Base-by-base conservation (phyloP, 345 rosid genomes). In the Iberis pinnata region DNA sequence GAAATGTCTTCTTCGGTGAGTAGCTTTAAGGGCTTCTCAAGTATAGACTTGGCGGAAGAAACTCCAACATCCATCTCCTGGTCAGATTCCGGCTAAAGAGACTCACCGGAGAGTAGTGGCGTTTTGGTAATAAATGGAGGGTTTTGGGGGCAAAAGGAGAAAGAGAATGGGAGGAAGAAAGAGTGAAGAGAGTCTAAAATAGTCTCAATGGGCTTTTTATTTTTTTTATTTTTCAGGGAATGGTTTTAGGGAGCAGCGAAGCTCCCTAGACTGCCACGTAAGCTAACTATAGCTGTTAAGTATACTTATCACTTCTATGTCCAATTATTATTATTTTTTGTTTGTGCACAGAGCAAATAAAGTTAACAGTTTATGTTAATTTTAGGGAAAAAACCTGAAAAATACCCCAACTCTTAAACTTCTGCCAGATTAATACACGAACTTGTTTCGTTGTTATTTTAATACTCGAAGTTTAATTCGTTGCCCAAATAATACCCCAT, bases 1-100 rank as follows among this genome's bases (percentile, higher is more conserved):
- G 98, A 80, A 81, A 90, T 87, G 85, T 90, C 98, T 13, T 87
- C 96, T 61, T 90, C 96, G 5, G 95, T 87, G 57, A 81, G 81
- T 19, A 83, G 88, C 63, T 75, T 63, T 22, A 83, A 75, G 38
- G 97, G 95, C 65, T 81, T 89, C 65, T 77, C 85, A 0, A 89
- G 94, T 67, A 82, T 75, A 19, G 81, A 78, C 69, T 80, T 76
- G 35, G 72, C 75, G 10, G 89, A 64, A 68, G 81, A 58, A 25
- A 73, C 73, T 45, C 76, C 76, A 16, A 63, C 78, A 26, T 77
- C 82, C 85, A 73, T 73, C 22, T 36, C 44, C 27, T 12, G 51
- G 38, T 42, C 64, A 55, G 71, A 49, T 69, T 64, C 69, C 65
- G 59, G 57, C 36, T 14, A 29, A 38, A 53, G 9, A 15, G 57